Evolutionary conservation across 164 flowering plant genomes (phyloP), one percentile per base, ranked within the genome.

Genomic region (Aristolochia fimbriata): DNA sequence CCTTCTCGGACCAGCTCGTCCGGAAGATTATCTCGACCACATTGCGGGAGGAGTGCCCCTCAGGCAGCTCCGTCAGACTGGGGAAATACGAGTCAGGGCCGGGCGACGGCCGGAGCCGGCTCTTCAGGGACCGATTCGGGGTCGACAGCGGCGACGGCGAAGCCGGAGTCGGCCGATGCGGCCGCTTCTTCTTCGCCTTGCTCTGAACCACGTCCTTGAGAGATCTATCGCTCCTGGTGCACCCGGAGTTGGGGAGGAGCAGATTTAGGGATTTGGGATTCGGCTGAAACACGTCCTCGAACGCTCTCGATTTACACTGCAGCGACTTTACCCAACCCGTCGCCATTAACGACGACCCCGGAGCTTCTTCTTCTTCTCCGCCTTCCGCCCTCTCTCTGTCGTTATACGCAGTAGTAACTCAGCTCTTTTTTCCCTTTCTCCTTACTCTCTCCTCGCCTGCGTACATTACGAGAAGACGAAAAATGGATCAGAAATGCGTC

Each of bases 21-120:
- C 79, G 89, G 77, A 94, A 94, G 59, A 91, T 94, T 23, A 91
- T 91, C 74, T 87, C 97, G 12, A 94, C 97, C 41, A 94, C 96
- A 51, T 91, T 94, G 7, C 96, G 79, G 0, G 97, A 91, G 9
- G 95, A 92, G 71, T 91, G 90, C 6, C 93, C 96, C 31, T 74
- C 79, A 5, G 84, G 78, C 15, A 94, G 77, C 80, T 91, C 97
- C 13, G 83, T 65, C 48, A 91, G 75, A 3, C 85, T 68, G 20
- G 97, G 92, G n/a, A 78, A 79, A 41, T 63, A 67, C 9, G 81
- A 71, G 46, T 73, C 82, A 3, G 43, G 6, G 16, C 65, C 47
- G 10, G 72, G 30, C 2, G 66, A 70, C 16, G 66, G 25, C 24
- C n/a, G 16, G n/a, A 19, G 54, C 7, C 72, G 66, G 65, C n/a